Percentiles rank a stretch among this genome's conserved stretches.
These are phyloP conservation scores for Golubevia sp. DNA, from an alignment of 1,284 basidiomycete genomes.

Conservation along the genomic window DNA sequence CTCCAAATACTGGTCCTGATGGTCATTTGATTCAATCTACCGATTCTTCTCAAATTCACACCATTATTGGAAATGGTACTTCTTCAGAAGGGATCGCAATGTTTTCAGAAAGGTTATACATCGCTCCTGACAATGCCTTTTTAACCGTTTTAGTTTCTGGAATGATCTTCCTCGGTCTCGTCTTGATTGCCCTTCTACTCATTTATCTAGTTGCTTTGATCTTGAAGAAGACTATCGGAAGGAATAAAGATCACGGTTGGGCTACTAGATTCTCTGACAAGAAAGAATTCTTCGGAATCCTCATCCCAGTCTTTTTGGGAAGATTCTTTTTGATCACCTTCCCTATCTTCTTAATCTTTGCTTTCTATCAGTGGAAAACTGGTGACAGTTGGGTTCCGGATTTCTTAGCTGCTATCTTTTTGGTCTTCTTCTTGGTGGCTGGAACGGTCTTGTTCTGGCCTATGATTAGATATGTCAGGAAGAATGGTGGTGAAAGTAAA, in stretches of 20 bases:
- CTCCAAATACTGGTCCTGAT: conserved; percentile 50
- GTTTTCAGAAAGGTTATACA: conserved; percentile 39
- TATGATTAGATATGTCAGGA: conserved; percentile 18
- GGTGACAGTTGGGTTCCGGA: conserved; percentile 51
- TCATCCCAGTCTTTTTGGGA: conserved; percentile 22
- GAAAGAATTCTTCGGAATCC: conserved; percentile 6
- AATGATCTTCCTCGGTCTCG: conserved; percentile 38
- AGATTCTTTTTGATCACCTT: conserved; percentile 16
- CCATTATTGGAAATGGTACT: conserved; percentile 25
- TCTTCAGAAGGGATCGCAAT: conserved; percentile 28
- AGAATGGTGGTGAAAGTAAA: neutral
- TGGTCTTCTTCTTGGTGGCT: conserved; percentile 13
- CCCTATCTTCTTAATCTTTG: conserved; percentile 29
- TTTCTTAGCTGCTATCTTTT: conserved; percentile 34
- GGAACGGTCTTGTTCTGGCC: conserved; percentile 22
- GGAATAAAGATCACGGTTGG: neutral
- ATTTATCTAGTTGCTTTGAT: conserved; percentile 14
- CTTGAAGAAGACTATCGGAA: conserved; percentile 1
- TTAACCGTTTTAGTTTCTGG: conserved; percentile 49
- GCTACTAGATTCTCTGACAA: neutral
- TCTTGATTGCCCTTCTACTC: conserved; percentile 19
- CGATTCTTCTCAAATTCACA: conserved; percentile 20
- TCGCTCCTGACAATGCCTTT: conserved; percentile 46
- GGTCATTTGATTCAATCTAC: conserved; percentile 29
- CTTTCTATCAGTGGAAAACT: conserved; percentile 52